Percentiles rank a stretch among this genome's conserved stretches.
phyloP scores from a whole-genome alignment of 805 yeast genomes.

The Geotrichum ghanense region DNA sequence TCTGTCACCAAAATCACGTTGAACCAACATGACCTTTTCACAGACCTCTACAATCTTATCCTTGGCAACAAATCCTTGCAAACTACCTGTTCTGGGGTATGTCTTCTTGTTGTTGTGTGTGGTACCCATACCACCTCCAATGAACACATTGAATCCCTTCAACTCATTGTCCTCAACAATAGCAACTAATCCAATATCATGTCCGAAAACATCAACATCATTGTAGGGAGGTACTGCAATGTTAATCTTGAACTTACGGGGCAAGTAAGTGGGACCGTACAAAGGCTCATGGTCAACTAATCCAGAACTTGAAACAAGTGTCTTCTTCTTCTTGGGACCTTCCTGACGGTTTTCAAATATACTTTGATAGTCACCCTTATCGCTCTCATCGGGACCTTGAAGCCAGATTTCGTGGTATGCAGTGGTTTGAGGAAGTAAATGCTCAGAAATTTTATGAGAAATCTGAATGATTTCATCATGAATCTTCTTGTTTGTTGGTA shows the following conservation, averaged over 20 bases:
- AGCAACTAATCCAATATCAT: slow-evolving; percentile 87
- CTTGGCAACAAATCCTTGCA: slow-evolving; percentile 61
- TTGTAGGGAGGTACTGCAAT: slow-evolving; percentile 93
- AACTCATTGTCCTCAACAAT: slow-evolving; percentile 53
- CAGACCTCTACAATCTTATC: slow-evolving; percentile 68
- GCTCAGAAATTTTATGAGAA: slow-evolving; percentile 62
- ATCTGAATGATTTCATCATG: slow-evolving; percentile 61
- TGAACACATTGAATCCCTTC: slow-evolving; percentile 79
- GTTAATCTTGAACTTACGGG: slow-evolving; percentile 91
- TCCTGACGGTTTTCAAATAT: slow-evolving; percentile 53
- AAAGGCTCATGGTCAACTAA: slow-evolving; percentile 73
- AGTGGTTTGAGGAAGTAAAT: slow-evolving; percentile 79
- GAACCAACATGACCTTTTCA: slow-evolving; percentile 87
- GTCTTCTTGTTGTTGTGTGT: slow-evolving; percentile 96
- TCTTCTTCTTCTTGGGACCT: slow-evolving; percentile 66
- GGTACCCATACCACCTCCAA: slow-evolving; percentile 99
- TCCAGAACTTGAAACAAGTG: slow-evolving; percentile 77
- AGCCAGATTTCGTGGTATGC: slow-evolving; percentile 98
- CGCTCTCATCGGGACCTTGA: slow-evolving; percentile 69
- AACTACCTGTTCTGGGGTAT: slow-evolving; percentile 87
- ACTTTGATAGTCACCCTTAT: slow-evolving; percentile 52
- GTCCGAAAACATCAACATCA: slow-evolving; percentile 94
- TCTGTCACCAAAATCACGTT: slow-evolving; percentile 92
- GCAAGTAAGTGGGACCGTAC: slow-evolving; percentile 78
- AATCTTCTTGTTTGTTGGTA: slow-evolving; percentile 72